Evolutionary conservation across 1,284 basidiomycete species (phyloP).

Genomic region (Hypsizygus ulmarius): DNA sequence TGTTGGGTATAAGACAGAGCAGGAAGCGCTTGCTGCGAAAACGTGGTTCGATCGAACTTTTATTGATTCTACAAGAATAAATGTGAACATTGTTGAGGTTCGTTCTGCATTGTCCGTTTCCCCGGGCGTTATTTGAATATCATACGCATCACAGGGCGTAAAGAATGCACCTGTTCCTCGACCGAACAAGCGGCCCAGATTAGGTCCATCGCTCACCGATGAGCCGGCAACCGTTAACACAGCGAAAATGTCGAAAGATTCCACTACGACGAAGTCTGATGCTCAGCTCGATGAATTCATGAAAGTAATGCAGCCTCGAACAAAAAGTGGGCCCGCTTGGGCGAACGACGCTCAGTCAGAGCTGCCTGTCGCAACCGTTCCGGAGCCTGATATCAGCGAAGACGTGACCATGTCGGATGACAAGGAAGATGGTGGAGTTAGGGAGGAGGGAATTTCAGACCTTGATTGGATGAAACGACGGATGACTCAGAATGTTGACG

Average conservation of each 20-base stretch:
- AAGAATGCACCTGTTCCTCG: slow-evolving; percentile 63
- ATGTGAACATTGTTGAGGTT: slow-evolving; percentile 78
- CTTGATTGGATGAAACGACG: slow-evolving; percentile 75
- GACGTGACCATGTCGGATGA: slow-evolving; percentile 17
- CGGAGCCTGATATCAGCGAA: slow-evolving; percentile 1
- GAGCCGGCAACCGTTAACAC: slow-evolving; percentile 10
- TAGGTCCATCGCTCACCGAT: slow-evolving; percentile 41
- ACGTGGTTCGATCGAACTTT: slow-evolving; percentile 89
- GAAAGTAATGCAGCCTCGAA: slow-evolving; percentile 60
- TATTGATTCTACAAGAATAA: slow-evolving; percentile 73
- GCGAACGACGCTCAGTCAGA: slow-evolving; percentile 47
- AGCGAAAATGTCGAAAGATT: slow-evolving; percentile 15
- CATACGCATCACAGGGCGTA: slow-evolving; percentile 42
- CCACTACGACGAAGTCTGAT: slow-evolving; percentile 27
- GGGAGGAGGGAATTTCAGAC: slow-evolving; percentile 48
- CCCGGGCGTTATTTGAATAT: slow-evolving; percentile 11
- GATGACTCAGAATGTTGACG: slow-evolving; percentile 52
- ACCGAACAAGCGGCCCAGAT: slow-evolving; percentile 67
- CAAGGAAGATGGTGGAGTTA: slow-evolving; percentile 16
- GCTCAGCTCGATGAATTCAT: slow-evolving; percentile 56
- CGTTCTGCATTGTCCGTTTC: slow-evolving; percentile 24
- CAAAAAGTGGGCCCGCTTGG: slow-evolving; percentile 64
- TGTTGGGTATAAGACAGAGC: slow-evolving; percentile 82
- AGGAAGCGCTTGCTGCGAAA: slow-evolving; percentile 74
- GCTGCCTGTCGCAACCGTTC: slow-evolving; percentile 10